Base-by-base conservation (phyloP, 371 early-diverging fungal genomes). In the Haplosporangium sp. region DNA sequence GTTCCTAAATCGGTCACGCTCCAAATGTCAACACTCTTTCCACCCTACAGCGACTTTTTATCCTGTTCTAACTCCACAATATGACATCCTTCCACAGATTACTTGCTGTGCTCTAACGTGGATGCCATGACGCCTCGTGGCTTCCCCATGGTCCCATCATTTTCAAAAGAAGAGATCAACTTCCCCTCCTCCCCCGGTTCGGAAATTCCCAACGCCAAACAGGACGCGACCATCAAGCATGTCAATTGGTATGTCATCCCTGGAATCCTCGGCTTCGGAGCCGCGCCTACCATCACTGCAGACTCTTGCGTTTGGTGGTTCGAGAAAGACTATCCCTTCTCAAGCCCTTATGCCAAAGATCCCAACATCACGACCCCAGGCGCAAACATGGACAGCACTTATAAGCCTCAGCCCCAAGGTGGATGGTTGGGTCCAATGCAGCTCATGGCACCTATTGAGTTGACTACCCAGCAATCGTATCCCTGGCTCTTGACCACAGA, bases 281-380 rank as follows among this genome's bases (percentile, higher is more conserved):
- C 67, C 16, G 62, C 67, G 14, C 81, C 74, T 3, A 64, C 60
- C 45, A 59, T 82, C 61, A 57, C 74, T 23, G 62, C 57, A 12
- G 65, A 62, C 57, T 61, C 64, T 55, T 87, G 82, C 69, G 82
- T 81, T 37, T 82, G 69, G 69, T 83, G 85, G 83, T 86, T 86
- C 67, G 88, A 82, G 48, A 73, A 83, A 56, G 75, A 82, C 50
- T 86, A 86, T 59, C 85, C 86, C 4, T 81, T 56, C 55, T 82
- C 71, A n/a, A 63, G 59, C 21, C 86, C 84, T 21, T 84, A 83
- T 53, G 56, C 82, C 46, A 59, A 67, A 46, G 43, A 85, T 47
- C 82, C 86, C 51, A 76, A 74, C 65, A 79, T 81, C 41, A 71
- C 67, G 5, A 57, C 68, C 0, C 60, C 74, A 21, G 56, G 73